A percentile compares a stretch with the other conserved stretches of the same genome.
These are phyloP conservation scores for cucumber (Cucumis sativus) DNA, from an alignment of 306 rosid species.

Conservation along the genomic window Cucumber_9930_V3 NC_026661.2:15389501-15390000, in stretches of 20 bases:
- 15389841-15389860: neutral
- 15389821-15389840: neutral
- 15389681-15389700: neutral
- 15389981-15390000: constrained; percentile 30
- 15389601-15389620: neutral
- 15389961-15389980: constrained; percentile 28
- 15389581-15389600: neutral
- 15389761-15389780: neutral
- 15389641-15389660: neutral
- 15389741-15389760: neutral
- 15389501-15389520: neutral
- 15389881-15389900: neutral
- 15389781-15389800: neutral
- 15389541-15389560: neutral
- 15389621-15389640: neutral
- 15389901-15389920: neutral
- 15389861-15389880: neutral
- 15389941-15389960: neutral
- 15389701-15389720: neutral
- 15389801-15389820: neutral
- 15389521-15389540: neutral
- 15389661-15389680: neutral
- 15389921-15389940: neutral
- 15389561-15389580: neutral
- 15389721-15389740: neutral